phyloP scores from a whole-genome alignment of 768 basidiomycete genomes.

The Hortiboletus campestris region DNA sequence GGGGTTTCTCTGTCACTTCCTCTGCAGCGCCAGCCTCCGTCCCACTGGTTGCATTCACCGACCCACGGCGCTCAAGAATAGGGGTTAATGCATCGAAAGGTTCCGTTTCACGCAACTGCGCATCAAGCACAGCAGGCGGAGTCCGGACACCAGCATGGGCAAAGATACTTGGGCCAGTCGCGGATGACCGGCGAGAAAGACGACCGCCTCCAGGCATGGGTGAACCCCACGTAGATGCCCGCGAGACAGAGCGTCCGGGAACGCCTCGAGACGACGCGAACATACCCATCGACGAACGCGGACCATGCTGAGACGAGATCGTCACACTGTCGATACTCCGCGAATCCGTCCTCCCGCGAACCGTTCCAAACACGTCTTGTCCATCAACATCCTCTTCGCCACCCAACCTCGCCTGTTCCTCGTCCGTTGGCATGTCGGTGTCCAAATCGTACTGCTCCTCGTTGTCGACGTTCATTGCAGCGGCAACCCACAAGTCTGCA shows the following conservation, averaged over 20 bases:
- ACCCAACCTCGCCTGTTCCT: constrained; percentile 34
- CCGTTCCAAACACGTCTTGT: constrained; percentile 27
- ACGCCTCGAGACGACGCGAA: constrained; percentile 28
- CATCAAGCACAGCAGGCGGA: constrained; percentile 73
- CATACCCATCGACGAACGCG: constrained; percentile 24
- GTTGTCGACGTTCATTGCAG: constrained; percentile 92
- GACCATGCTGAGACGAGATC: constrained; percentile 22
- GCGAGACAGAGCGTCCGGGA: constrained; percentile 33
- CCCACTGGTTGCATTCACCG: constrained; percentile 25
- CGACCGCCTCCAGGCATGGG: constrained; percentile 34
- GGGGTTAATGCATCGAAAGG: constrained; percentile 43
- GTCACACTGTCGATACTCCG: constrained; percentile 17
- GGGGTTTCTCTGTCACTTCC: constrained; percentile 50
- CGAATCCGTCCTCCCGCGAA: constrained; percentile 17
- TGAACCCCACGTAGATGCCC: constrained; percentile 31
- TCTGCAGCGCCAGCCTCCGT: constrained; percentile 34
- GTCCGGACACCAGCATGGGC: constrained; percentile 78
- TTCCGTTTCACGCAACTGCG: constrained; percentile 53
- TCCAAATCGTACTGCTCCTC: constrained; percentile 70
- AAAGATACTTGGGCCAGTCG: constrained; percentile 72
- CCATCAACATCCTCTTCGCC: constrained; percentile 43
- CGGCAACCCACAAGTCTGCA: constrained; percentile 96
- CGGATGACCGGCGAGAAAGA: constrained; percentile 50
- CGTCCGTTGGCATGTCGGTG: constrained; percentile 21
- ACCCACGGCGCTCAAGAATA: constrained; percentile 48